Evolutionary conservation across 345 rosid genomes (phyloP).

Genomic region (Ricinus communis): DNA sequence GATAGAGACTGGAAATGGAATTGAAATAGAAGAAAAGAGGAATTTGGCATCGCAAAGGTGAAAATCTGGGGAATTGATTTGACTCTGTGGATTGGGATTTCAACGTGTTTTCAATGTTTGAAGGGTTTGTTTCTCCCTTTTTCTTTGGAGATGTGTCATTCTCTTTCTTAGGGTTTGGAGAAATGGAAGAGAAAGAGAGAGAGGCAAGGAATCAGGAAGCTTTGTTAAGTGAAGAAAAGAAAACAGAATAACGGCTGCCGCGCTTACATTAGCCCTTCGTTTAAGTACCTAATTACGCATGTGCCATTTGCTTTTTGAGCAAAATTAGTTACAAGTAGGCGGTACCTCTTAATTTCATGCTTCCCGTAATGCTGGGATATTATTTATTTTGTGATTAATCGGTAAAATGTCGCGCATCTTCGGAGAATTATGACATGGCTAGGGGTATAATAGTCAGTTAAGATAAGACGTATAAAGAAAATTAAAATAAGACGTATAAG

Average conservation of each 20-base stretch:
- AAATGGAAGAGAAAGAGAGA: background rate
- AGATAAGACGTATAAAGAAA: too few species aligned
- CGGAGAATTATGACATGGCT: too few species aligned
- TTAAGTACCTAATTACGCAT: background rate
- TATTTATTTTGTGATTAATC: too few species aligned
- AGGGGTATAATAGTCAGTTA: too few species aligned
- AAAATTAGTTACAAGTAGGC: too few species aligned
- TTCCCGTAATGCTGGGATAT: background rate
- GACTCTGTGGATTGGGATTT: background rate
- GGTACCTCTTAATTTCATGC: too few species aligned
- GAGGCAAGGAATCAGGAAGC: background rate
- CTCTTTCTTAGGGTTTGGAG: constrained; percentile 15
- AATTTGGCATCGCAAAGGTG: background rate
- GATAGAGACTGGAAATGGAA: background rate
- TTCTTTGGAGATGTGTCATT: background rate
- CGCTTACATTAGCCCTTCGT: background rate
- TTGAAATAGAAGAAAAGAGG: background rate
- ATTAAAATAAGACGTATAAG: too few species aligned
- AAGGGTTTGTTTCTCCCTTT: too few species aligned
- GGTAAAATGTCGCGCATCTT: too few species aligned
- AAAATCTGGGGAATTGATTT: background rate
- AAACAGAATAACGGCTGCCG: constrained; percentile 17
- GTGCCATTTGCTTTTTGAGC: constrained; percentile 4
- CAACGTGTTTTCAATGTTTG: too few species aligned
- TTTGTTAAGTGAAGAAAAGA: too few species aligned